Percentiles rank a stretch among this genome's conserved stretches.
These are phyloP conservation scores for Termitomyces sp. DNA, from an alignment of 768 basidiomycete species.

Conservation along the genomic window DNA sequence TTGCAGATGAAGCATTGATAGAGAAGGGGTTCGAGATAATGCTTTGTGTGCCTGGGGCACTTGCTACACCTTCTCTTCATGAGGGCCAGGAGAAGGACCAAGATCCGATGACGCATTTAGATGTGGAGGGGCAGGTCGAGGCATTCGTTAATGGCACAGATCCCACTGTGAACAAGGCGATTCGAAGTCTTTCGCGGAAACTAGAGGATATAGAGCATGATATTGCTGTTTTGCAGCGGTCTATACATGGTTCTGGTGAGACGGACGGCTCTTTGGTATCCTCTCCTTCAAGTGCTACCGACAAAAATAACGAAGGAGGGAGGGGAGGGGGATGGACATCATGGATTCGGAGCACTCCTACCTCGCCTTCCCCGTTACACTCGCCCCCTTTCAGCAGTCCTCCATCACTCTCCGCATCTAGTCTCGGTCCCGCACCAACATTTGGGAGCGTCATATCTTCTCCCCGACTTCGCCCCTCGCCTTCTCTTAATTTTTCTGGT, in stretches of 20 bases:
- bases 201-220: slow-evolving; percentile 75
- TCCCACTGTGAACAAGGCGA: slow-evolving; percentile 40
- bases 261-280: slow-evolving; percentile 19
- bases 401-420: slow-evolving; percentile 26
- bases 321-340: slow-evolving; percentile 52
- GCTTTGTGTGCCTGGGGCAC: slow-evolving; percentile 54
- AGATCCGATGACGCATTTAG: slow-evolving; percentile 23
- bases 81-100: background rate
- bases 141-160: slow-evolving; percentile 58
- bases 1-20: slow-evolving; percentile 68
- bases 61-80: slow-evolving; percentile 11
- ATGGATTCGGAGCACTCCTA: slow-evolving; percentile 37
- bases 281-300: background rate
- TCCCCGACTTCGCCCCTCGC: slow-evolving; percentile 50
- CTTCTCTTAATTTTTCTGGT: slow-evolving; percentile 31
- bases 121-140: slow-evolving; percentile 47
- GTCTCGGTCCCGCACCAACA: slow-evolving; percentile 40
- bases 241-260: slow-evolving; percentile 38
- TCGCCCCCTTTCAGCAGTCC: slow-evolving; percentile 14
- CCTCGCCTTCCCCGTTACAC: background rate
- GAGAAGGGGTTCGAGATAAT: slow-evolving; percentile 65
- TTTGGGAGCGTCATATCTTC: slow-evolving; percentile 73
- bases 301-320: slow-evolving; percentile 10
- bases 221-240: slow-evolving; percentile 63
- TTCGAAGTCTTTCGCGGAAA: slow-evolving; percentile 50